These are phyloP conservation scores for Ciborinia camelliae DNA, from an alignment of 2,329 filamentous ascomycete genomes.

Conservation along the genomic window DNA sequence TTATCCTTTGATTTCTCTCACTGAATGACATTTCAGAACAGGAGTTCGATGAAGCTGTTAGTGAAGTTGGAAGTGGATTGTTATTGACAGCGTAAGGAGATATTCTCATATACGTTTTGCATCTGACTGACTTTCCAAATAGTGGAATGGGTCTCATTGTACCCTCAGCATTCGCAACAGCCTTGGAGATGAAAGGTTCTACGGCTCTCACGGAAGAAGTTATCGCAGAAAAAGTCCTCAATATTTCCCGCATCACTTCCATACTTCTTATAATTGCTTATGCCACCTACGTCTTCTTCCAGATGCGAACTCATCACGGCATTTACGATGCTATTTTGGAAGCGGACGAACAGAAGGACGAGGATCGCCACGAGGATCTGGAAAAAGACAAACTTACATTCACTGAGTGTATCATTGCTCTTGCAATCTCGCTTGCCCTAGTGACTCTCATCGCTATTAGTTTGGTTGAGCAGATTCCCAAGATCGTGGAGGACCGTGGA, in stretches of 20 bases:
- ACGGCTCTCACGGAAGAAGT: constrained; percentile 36
- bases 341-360: constrained; percentile 64
- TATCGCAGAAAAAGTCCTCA: constrained; percentile 52
- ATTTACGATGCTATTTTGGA: constrained; percentile 73
- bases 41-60: constrained; percentile 70
- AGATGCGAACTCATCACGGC: constrained; percentile 70
- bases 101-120: constrained; percentile 1
- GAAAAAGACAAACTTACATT: constrained; percentile 69
- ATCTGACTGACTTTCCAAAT: constrained; percentile 19
- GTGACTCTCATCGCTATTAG: constrained; percentile 72
- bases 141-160: constrained; percentile 49
- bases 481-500: constrained; percentile 50
- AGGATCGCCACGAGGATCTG: constrained; percentile 59
- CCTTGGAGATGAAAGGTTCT: constrained; percentile 29
- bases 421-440: constrained; percentile 61
- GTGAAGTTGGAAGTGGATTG: constrained; percentile 74
- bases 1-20: not conserved
- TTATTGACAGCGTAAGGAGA: constrained; percentile 71
- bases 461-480: constrained; percentile 68
- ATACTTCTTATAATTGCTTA: constrained; percentile 71
- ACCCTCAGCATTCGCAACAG: constrained; percentile 48
- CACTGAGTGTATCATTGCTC: constrained; percentile 65
- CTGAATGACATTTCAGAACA: constrained; percentile 46
- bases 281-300: constrained; percentile 65
- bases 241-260: constrained; percentile 68